A percentile compares a stretch with the other conserved stretches of the same genome.
phyloP scores from a whole-genome alignment of 257 asterid species.

The Nicotiana benthamiana region DNA sequence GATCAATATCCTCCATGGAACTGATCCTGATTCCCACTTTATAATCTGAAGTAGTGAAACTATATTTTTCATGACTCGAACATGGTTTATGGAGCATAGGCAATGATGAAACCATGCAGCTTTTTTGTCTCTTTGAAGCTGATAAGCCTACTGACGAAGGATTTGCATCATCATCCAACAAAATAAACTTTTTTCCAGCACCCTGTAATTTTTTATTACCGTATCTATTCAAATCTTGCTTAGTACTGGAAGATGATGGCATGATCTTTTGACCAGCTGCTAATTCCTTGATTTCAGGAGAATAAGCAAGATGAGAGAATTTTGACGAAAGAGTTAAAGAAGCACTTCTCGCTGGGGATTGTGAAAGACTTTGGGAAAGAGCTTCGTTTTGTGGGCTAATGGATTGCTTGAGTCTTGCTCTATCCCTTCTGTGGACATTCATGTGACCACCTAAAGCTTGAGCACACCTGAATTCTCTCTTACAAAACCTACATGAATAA shows the following conservation, averaged over 20 bases:
- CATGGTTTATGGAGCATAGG: constrained; percentile 12
- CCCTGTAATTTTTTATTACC: no score
- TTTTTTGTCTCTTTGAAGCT: constrained; percentile 26
- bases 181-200: background rate
- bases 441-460: background rate
- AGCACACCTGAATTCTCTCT: background rate
- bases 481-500: background rate
- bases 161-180: background rate
- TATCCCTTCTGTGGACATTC: background rate
- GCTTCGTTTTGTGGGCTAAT: constrained; percentile 1
- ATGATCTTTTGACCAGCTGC: background rate
- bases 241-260: no score
- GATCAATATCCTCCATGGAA: constrained; percentile 50
- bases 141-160: background rate
- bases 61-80: constrained; percentile 6
- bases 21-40: background rate
- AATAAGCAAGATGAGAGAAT: background rate
- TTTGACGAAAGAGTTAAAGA: background rate
- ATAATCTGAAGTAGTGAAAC: background rate
- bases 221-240: no score
- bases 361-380: background rate
- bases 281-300: background rate
- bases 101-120: background rate
- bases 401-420: background rate
- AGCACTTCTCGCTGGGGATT: background rate